Conservation (phyloP, 257 asterid species). For the Solanum gracilifrons region DNA sequence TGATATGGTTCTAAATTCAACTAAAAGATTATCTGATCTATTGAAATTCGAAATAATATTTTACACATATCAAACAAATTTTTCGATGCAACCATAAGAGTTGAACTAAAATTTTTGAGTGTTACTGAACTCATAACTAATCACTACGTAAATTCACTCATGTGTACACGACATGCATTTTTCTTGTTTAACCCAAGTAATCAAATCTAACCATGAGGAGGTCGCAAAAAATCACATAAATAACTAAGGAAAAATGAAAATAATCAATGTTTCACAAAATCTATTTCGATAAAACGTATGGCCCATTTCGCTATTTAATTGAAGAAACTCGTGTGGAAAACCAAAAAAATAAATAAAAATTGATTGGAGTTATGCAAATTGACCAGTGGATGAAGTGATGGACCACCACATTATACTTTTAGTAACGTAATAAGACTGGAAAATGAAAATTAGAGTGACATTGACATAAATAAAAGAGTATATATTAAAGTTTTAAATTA, state of each 20-base stretch:
- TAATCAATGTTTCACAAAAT: too few species aligned
- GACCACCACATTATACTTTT: background rate
- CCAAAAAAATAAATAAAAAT: too few species aligned
- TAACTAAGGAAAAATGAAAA: too few species aligned
- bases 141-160: background rate
- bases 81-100: background rate
- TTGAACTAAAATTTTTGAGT: too few species aligned
- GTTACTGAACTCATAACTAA: too few species aligned
- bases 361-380: too few species aligned
- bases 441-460: background rate
- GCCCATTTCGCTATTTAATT: background rate
- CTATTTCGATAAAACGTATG: background rate
- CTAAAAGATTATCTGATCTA: too few species aligned
- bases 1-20: too few species aligned
- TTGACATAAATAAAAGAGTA: background rate
- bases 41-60: too few species aligned
- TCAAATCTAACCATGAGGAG: too few species aligned
- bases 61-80: too few species aligned
- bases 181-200: background rate
- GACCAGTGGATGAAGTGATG: background rate
- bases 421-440: background rate
- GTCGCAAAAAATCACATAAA: too few species aligned
- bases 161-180: background rate
- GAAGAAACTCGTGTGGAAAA: background rate
- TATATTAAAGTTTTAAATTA: background rate